Percentiles rank a stretch among this genome's conserved stretches.
Evolutionary conservation across 2,329 filamentous ascomycete species (phyloP).

Genomic region (Paraphoma sp.): DNA sequence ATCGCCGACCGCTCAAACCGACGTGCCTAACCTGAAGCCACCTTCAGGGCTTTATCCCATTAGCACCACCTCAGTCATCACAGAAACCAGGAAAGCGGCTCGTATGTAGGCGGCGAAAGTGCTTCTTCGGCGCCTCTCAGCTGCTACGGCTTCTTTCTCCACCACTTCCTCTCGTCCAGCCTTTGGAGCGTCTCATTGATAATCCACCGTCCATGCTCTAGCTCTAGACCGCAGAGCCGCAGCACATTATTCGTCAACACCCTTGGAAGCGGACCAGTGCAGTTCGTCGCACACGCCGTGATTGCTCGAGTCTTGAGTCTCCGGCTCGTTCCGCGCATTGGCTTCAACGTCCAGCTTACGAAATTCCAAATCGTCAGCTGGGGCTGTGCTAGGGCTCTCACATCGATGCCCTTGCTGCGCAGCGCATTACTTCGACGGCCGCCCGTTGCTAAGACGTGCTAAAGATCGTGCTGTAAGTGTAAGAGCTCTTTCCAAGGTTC

Average conservation of each 20-base stretch:
- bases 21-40: too few species aligned
- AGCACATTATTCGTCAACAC: constrained; percentile 11
- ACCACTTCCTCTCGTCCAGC: constrained; percentile 5
- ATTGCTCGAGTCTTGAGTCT: constrained; percentile 9
- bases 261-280: constrained; percentile 9
- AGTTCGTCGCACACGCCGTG: constrained; percentile 9
- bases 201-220: constrained; percentile 3
- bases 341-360: constrained; percentile 22
- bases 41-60: neutral
- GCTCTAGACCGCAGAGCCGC: constrained; percentile 27
- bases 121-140: neutral
- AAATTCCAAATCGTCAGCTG: constrained; percentile 38
- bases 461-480: constrained; percentile 31
- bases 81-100: neutral
- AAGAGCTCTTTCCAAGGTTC: constrained; percentile 21
- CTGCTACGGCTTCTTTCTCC: neutral
- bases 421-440: constrained; percentile 18
- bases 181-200: constrained; percentile 1
- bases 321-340: constrained; percentile 18
- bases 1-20: neutral
- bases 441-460: constrained; percentile 23
- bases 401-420: constrained; percentile 12
- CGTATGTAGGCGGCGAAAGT: neutral
- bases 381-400: constrained; percentile 28
- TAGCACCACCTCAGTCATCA: neutral